Evolutionary conservation across 352 stramenopile genomes (phyloP).

Genomic region (Globisporangium iwayamae): DNA sequence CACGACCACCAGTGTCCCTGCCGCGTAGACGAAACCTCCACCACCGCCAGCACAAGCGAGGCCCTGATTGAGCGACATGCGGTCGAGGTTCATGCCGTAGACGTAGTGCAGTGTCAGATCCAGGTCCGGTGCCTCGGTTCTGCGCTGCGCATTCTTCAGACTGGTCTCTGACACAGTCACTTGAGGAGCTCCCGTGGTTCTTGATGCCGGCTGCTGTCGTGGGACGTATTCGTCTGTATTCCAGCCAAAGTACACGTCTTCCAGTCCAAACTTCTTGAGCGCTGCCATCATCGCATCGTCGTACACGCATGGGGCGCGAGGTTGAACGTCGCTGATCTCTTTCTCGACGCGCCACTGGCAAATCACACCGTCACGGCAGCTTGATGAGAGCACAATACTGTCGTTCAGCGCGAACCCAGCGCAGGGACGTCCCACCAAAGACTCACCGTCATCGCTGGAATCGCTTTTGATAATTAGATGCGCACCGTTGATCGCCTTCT

Average conservation of each 20-base stretch:
- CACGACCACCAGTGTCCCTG: constrained; percentile 40
- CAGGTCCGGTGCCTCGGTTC: constrained; percentile 52
- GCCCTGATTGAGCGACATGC: constrained; percentile 41
- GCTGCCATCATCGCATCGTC: constrained; percentile 19
- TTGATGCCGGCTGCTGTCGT: background rate
- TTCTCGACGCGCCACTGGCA: constrained; percentile 71
- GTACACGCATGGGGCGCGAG: constrained; percentile 25
- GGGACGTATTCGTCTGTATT: constrained; percentile 6
- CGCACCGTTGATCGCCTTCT: constrained; percentile 16
- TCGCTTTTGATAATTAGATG: constrained; percentile 13
- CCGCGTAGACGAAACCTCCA: constrained; percentile 37
- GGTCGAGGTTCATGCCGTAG: constrained; percentile 46
- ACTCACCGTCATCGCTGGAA: background rate
- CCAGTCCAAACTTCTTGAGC: constrained; percentile 25
- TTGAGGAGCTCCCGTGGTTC: background rate
- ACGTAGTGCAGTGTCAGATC: constrained; percentile 46
- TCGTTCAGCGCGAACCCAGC: constrained; percentile 63
- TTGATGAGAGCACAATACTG: constrained; percentile 45
- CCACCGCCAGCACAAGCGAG: constrained; percentile 26
- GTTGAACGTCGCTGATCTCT: constrained; percentile 41
- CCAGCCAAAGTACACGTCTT: constrained; percentile 42
- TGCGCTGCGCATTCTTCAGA: constrained; percentile 19
- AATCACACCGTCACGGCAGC: constrained; percentile 40
- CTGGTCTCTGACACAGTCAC: constrained; percentile 16
- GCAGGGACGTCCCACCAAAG: constrained; percentile 3